Percentiles rank a stretch among this genome's conserved stretches.
phyloP scores from a whole-genome alignment of 2,329 filamentous ascomycete genomes.

The Magnaporthiopsis rhizophila region DNA sequence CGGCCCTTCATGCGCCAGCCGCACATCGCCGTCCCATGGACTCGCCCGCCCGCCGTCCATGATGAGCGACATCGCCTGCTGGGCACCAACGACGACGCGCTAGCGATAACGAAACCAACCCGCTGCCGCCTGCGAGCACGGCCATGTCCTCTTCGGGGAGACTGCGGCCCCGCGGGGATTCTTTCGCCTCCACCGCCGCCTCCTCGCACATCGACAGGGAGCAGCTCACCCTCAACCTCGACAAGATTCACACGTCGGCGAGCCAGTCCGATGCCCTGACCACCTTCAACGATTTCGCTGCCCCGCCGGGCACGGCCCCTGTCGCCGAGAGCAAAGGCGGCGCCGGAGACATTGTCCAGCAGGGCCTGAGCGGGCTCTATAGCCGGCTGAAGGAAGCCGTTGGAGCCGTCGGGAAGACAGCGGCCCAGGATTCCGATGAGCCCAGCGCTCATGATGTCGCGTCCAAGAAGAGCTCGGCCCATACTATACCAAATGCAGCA shows the following conservation, averaged over 20 bases:
- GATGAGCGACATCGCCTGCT: slow-evolving; percentile 13
- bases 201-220: slow-evolving; percentile 58
- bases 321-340: slow-evolving; percentile 60
- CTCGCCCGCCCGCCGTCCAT: background rate
- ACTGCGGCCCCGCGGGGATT: slow-evolving; percentile 29
- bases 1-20: background rate
- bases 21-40: background rate
- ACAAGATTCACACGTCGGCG: slow-evolving; percentile 84
- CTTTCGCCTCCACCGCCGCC: slow-evolving; percentile 35
- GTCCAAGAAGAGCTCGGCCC: slow-evolving; percentile 34
- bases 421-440: slow-evolving; percentile 27
- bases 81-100: slow-evolving; percentile 22
- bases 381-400: slow-evolving; percentile 76
- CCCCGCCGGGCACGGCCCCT: slow-evolving; percentile 52
- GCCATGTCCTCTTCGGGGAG: slow-evolving; percentile 18
- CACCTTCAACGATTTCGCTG: slow-evolving; percentile 87
- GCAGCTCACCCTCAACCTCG: slow-evolving; percentile 67
- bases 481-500: slow-evolving; percentile 15
- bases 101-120: slow-evolving; percentile 25
- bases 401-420: slow-evolving; percentile 49
- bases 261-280: slow-evolving; percentile 78
- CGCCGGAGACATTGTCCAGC: slow-evolving; percentile 67
- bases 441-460: slow-evolving; percentile 32
- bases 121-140: slow-evolving; percentile 15
- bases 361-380: slow-evolving; percentile 83